Base-by-base conservation (phyloP, 2,329 filamentous ascomycete species). In the Claviceps africana region DNA sequence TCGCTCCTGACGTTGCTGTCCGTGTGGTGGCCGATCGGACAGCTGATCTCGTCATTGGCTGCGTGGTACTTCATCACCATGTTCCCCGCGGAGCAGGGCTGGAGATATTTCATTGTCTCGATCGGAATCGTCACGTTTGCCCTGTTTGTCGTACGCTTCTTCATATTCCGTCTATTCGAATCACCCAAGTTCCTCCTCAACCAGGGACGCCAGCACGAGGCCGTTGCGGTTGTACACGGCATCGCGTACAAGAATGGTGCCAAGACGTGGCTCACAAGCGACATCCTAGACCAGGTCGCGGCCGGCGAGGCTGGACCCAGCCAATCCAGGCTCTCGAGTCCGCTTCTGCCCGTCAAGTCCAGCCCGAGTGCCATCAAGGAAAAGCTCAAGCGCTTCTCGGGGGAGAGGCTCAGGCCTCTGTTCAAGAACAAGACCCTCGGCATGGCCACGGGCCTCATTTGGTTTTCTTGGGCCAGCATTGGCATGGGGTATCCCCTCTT, bases 401-500 rank as follows among this genome's bases (percentile, higher is more conserved):
- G 73, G 9, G 76, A 82, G 45, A 81, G 82, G 17, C 74, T 91
- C 56, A 73, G 74, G 1, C 83, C 85, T 1, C 76, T 93, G 2
- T 83, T 84, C 66, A 68, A 69, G 54, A 75, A 62, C 52, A 76
- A 70, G 58, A 76, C 72, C 51, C 70, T 79, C 8, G 76, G 70
- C 50, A 58, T 71, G 50, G 72, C 76, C 40, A 81, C 78, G 1
- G 60, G 57, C 3, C 67, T 82, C 22, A 72, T 91, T 47, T 89
- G 85, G 85, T 86, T 89, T 66, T 82, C 81, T 64, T 94, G 88
- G 88, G 76, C 82, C 0, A 83, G 80, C 15, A 90, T 94, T 58
- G 88, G 88, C 54, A 85, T 94, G 80, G 87, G 83, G 2, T 94
- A 91, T 62, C 88, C 87, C 1, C 77, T 95, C 1, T 95, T 91